Percentiles rank a stretch among this genome's conserved stretches.
Evolutionary conservation across 306 rosid genomes (phyloP).

Genomic region (Dicorynia guianensis): DNA sequence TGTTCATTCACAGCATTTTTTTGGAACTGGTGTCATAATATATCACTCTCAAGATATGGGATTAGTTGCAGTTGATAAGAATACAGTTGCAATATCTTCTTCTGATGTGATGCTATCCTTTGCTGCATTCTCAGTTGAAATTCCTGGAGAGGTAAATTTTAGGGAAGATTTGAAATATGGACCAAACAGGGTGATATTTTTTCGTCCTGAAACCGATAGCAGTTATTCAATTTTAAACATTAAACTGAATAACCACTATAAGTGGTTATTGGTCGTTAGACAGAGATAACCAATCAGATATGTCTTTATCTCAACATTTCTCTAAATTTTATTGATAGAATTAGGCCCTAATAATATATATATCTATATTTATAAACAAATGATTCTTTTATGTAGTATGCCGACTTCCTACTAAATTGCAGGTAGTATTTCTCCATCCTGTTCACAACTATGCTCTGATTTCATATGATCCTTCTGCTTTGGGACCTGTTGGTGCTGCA

Average conservation of each 20-base stretch:
- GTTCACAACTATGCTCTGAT: constrained; percentile 93
- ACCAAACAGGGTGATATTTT: too few relatives aligned
- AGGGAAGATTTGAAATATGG: too few relatives aligned
- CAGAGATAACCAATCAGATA: too few relatives aligned
- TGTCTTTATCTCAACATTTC: too few relatives aligned
- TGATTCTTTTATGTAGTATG: constrained; percentile 18
- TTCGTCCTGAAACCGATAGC: too few relatives aligned
- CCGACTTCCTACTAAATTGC: constrained; percentile 35
- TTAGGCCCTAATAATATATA: constrained; percentile 24
- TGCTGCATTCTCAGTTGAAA: constrained; percentile 94
- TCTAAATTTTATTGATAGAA: constrained; percentile 43
- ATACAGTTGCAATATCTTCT: constrained; percentile 87
- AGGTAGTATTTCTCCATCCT: constrained; percentile 98
- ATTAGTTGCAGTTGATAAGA: constrained; percentile 87
- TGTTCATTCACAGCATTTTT: constrained; percentile 92
- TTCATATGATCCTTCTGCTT: constrained; percentile 92
- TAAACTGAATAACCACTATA: too few relatives aligned
- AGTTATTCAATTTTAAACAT: too few relatives aligned
- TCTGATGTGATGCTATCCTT: constrained; percentile 91
- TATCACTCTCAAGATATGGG: constrained; percentile 87
- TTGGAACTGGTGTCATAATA: constrained; percentile 90
- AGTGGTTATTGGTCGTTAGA: too few relatives aligned
- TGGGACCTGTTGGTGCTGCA: constrained; percentile 84
- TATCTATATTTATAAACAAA: constrained; percentile 31
- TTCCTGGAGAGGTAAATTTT: constrained; percentile 89